These are phyloP conservation scores for Juncus inflexus DNA, from an alignment of 176 grass and related monocot species.

Conservation along the genomic window DNA sequence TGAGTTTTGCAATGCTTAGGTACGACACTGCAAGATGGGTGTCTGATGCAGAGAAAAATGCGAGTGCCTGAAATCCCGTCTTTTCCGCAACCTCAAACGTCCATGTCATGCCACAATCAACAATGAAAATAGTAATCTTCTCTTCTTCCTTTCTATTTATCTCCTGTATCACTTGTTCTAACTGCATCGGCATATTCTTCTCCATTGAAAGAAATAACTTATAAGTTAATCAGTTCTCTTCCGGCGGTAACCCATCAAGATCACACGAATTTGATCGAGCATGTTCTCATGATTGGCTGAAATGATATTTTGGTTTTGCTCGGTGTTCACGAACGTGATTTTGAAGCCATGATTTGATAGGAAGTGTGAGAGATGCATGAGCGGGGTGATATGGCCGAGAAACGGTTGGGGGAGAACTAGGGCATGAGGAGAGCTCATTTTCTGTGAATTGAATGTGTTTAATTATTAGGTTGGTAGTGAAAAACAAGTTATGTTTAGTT, in stretches of 20 bases:
- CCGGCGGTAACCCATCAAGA: conserved; percentile 49
- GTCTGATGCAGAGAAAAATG: conserved; percentile 39
- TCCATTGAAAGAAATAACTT: conserved; percentile 4
- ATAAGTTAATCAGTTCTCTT: conserved; percentile 35
- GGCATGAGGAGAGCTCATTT: conserved; percentile 23
- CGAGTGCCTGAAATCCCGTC: conserved; percentile 28
- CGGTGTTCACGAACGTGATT: conserved; percentile 56
- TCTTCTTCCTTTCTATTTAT: conserved; percentile 12
- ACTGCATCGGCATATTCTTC: conserved; percentile 23
- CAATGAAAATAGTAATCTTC: conserved; percentile 42
- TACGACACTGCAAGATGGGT: conserved; percentile 23
- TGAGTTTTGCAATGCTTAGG: conserved; percentile 42
- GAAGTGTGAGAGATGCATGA: conserved; percentile 46
- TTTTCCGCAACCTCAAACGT: conserved; percentile 26
- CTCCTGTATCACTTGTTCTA: conserved; percentile 25
- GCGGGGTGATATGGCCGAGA: conserved; percentile 62
- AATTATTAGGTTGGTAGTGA: no score
- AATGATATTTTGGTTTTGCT: conserved; percentile 47
- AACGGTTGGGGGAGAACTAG: conserved; percentile 49
- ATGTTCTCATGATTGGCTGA: conserved; percentile 5
- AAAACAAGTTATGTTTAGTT: no score
- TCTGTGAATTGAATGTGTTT: neutral
- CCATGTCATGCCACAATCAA: conserved; percentile 41
- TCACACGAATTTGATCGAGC: conserved; percentile 28
- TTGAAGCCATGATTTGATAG: conserved; percentile 37